Conservation (phyloP, 495 filamentous ascomycete genomes). For the Hypoxylon lienhwacheense region DNA sequence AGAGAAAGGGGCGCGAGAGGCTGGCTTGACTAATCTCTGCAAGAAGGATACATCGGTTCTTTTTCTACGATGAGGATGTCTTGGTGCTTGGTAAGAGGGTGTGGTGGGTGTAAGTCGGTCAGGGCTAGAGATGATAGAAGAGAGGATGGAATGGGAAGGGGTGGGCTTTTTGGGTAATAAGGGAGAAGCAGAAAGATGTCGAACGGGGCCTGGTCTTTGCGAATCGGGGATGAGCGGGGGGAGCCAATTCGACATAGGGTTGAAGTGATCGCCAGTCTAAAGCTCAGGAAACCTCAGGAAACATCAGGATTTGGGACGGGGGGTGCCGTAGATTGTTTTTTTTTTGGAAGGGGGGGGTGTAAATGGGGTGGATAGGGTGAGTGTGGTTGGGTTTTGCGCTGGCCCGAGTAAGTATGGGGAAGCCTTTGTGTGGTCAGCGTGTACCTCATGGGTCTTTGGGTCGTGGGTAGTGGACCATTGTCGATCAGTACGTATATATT, state of each 20-base stretch:
- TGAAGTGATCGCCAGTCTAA: constrained; percentile 42
- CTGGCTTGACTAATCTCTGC: constrained; percentile 26
- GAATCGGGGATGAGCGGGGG: constrained; percentile 39
- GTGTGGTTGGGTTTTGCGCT: constrained; percentile 35
- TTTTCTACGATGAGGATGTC: constrained; percentile 27
- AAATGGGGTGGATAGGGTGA: constrained; percentile 25
- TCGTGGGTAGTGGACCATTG: too few relatives aligned
- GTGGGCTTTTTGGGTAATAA: constrained; percentile 34
- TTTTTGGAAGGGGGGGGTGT: too few relatives aligned
- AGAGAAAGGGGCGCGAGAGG: constrained; percentile 29
- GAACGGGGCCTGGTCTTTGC: constrained; percentile 16
- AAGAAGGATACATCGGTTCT: constrained; percentile 34
- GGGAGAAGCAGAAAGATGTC: constrained; percentile 23
- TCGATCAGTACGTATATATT: constrained; percentile 37
- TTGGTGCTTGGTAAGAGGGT: constrained; percentile 20
- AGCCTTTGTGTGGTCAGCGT: constrained; percentile 34
- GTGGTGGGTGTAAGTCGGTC: constrained; percentile 34
- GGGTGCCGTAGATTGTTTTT: constrained; percentile 28
- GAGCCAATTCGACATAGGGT: constrained; percentile 28
- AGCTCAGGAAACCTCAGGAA: constrained; percentile 32
- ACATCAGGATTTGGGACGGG: constrained; percentile 20
- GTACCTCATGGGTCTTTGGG: constrained; percentile 31
- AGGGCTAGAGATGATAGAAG: constrained; percentile 1
- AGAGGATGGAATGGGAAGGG: constrained; percentile 23
- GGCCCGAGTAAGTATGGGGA: constrained; percentile 23